phyloP scores from a whole-genome alignment of 225 moss, liverwort and hornwort genomes.

The Physcomitrium patens region DNA sequence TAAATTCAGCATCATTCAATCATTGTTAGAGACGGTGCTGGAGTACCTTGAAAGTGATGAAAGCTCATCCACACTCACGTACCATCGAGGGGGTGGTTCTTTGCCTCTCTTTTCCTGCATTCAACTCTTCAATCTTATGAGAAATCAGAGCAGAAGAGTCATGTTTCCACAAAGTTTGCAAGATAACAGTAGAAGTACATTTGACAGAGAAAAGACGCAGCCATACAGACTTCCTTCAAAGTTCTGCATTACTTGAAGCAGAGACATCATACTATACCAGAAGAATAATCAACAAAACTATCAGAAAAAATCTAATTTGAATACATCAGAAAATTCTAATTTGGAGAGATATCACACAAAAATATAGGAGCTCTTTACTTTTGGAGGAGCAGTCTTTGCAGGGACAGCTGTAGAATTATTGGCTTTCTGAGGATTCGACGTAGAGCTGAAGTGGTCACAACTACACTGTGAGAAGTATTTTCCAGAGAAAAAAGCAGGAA shows the following conservation, averaged over 20 bases:
- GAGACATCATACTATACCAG: constrained; percentile 1
- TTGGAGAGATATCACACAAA: not conserved
- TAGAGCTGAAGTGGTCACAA: constrained; percentile 39
- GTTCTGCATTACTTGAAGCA: not conserved
- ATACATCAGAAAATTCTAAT: constrained; percentile 24
- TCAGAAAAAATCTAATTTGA: not conserved
- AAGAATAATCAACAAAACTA: not conserved
- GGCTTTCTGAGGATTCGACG: constrained; percentile 34
- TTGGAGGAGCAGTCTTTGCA: constrained; percentile 40
- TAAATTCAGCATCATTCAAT: not conserved
- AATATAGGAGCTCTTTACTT: constrained; percentile 35
- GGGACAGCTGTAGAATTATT: constrained; percentile 32
- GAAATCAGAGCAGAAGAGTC: constrained; percentile 25
- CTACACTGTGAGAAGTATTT: constrained; percentile 27
- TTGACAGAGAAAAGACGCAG: constrained; percentile 12
- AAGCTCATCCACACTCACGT: constrained; percentile 80
- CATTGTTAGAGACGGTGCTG: constrained; percentile 18
- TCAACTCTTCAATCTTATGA: constrained; percentile 24
- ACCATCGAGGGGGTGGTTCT: constrained; percentile 76
- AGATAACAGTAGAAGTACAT: not conserved
- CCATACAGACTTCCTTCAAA: constrained; percentile 1
- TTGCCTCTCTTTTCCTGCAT: constrained; percentile 79
- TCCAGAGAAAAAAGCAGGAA: constrained; percentile 12
- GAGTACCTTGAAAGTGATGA: constrained; percentile 77
- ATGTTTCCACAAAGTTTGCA: not conserved